Evolutionary conservation across 2,329 filamentous ascomycete species (phyloP), one percentile per base, ranked within the genome.

Genomic region (Penicillium sp.): DNA sequence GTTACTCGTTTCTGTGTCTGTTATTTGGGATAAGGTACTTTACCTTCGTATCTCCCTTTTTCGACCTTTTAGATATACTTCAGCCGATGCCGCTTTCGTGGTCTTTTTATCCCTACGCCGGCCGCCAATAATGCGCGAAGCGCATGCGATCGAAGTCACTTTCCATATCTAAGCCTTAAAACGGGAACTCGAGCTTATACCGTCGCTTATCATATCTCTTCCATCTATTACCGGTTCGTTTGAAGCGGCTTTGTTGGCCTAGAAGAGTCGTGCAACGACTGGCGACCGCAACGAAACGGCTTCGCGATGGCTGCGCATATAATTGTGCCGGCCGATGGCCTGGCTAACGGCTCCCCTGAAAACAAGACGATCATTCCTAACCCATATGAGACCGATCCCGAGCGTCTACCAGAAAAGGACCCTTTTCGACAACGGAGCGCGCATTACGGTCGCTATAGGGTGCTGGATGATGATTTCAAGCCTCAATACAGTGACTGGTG

Each of bases 331-430:
- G 58, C 62, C 31, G 62, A 64, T 58, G 70, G 58, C 57, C 68
- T 70, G 57, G 62, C 55, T 55, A 71, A 72, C 57, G 72, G 69
- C 52, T 62, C 57, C 31, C 50, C 55, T 52, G 49, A 63, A 58
- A 57, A 48, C 54, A 62, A 64, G 41, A 48, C 51, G 21, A 55
- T 62, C 19, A 63, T 51, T 9, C 19, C 61, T 56, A 75, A 72
- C 61, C 74, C 75, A 7, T 78, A 78, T 66, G 76, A 77, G 65
- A 75, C 75, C 41, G 68, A 73, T 46, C 69, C 69, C 31, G 65
- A 72, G 13, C 62, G 59, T 26, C 71, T 78, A 48, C 71, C 74
- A 3, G 65, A 66, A 38, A 71, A 76, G 30, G 76, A 78, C 58
- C 70, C 72, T 1, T 78, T 76, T 59, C 63, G 76, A 26, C 65